These are phyloP conservation scores for Tylopilus felleus DNA, from an alignment of 768 basidiomycete genomes.

Conservation along the genomic window DNA sequence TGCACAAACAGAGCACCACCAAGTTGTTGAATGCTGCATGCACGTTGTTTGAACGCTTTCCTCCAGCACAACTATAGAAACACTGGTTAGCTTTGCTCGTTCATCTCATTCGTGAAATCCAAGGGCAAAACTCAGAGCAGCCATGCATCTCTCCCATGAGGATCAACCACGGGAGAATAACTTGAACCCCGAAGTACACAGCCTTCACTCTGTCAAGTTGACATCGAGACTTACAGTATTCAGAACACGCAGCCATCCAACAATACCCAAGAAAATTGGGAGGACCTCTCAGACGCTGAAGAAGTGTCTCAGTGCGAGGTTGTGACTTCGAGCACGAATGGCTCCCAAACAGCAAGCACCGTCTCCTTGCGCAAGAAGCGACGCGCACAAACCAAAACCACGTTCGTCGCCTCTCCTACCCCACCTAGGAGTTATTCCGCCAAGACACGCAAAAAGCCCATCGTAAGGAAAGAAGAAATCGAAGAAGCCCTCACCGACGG, in stretches of 20 bases:
- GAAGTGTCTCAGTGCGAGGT: slow-evolving; percentile 9
- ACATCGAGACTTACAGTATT: background rate
- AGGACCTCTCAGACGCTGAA: slow-evolving; percentile 30
- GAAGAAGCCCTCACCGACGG: slow-evolving; percentile 22
- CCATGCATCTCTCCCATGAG: slow-evolving; percentile 16
- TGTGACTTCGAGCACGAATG: slow-evolving; percentile 1
- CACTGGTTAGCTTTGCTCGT: too few relatives aligned
- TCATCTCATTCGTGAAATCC: too few relatives aligned
- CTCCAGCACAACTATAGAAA: too few relatives aligned
- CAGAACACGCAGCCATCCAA: background rate
- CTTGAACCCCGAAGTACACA: slow-evolving; percentile 7
- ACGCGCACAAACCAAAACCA: slow-evolving; percentile 20
- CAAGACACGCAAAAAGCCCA: slow-evolving; percentile 29
- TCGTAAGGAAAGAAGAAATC: slow-evolving; percentile 28
- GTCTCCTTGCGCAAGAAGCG: slow-evolving; percentile 30
- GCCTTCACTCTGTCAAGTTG: background rate
- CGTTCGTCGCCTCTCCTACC: slow-evolving; percentile 18
- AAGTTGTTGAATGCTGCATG: too few relatives aligned
- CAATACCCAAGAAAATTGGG: slow-evolving; percentile 31
- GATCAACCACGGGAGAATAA: background rate
- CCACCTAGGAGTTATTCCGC: slow-evolving; percentile 16
- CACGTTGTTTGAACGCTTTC: too few relatives aligned
- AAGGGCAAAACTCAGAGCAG: background rate
- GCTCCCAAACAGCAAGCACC: slow-evolving; percentile 11
- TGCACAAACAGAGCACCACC: too few relatives aligned